Percentiles rank a stretch among this genome's conserved stretches.
Conservation (phyloP, 345 rosid species). For the Mercurialis annua region DNA sequence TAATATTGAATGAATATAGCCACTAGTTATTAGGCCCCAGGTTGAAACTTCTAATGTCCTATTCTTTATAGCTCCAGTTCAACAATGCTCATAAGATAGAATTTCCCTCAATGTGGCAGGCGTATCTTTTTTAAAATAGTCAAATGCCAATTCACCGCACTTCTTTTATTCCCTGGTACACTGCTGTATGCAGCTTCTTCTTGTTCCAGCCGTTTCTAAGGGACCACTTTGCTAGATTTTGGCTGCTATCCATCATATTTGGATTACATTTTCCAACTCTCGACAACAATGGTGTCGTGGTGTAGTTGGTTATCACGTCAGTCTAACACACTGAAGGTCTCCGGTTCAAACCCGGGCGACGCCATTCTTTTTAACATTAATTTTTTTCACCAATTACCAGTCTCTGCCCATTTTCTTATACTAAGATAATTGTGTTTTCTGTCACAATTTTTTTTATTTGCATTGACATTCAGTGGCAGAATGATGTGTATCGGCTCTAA, state of each 20-base stretch:
- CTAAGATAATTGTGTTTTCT: background rate
- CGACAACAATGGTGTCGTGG: slow-evolving; percentile 60
- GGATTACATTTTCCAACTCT: background rate
- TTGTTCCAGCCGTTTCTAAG: background rate
- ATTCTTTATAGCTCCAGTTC: too few species aligned
- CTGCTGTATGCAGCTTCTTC: background rate
- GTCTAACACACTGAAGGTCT: slow-evolving; percentile 94
- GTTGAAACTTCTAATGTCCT: too few species aligned
- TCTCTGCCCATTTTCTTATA: background rate
- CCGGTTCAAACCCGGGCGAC: slow-evolving; percentile 84
- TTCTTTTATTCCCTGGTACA: background rate
- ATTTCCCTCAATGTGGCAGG: too few species aligned
- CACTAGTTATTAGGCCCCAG: too few species aligned
- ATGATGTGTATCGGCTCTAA: too few species aligned
- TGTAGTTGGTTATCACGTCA: slow-evolving; percentile 98
- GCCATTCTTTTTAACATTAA: slow-evolving; percentile 33
- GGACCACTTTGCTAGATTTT: background rate
- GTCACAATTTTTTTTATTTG: background rate
- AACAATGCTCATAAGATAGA: too few species aligned
- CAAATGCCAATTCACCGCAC: background rate
- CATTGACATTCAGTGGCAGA: too few species aligned
- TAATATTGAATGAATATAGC: too few species aligned
- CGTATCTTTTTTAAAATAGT: background rate
- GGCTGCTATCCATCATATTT: background rate
- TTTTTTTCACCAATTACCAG: background rate